These are phyloP conservation scores for Trichoderma parareesei DNA, from an alignment of 495 filamentous ascomycete species.

Conservation along the genomic window DNA sequence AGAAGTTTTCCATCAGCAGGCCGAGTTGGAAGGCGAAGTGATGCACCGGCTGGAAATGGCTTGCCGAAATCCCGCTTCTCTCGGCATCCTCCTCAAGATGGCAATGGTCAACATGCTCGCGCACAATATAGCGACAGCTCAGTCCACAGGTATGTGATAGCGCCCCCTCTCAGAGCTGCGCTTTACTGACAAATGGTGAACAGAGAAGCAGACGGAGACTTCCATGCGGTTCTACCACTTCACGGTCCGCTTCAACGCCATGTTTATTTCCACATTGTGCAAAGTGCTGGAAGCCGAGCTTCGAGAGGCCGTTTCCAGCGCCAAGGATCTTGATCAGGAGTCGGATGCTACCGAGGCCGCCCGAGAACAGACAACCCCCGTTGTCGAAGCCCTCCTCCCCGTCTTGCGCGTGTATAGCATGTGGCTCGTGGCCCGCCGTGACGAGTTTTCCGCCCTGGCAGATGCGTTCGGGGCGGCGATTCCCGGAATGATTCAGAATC, in stretches of 20 bases:
- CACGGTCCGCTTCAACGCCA: slow-evolving; percentile 72
- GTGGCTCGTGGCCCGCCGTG: slow-evolving; percentile 45
- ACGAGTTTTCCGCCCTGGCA: neutral
- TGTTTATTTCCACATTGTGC: slow-evolving; percentile 69
- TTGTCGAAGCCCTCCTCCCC: slow-evolving; percentile 42
- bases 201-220: slow-evolving; percentile 29
- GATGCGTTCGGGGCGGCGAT: neutral
- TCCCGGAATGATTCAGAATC: neutral
- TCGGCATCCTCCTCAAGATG: slow-evolving; percentile 61
- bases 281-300: slow-evolving; percentile 63
- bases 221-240: slow-evolving; percentile 55
- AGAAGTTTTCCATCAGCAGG: slow-evolving; percentile 53
- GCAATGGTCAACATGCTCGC: slow-evolving; percentile 80
- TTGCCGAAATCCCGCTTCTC: slow-evolving; percentile 51
- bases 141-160: slow-evolving; percentile 48
- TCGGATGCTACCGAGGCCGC: neutral
- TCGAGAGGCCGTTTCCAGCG: slow-evolving; percentile 4
- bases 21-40: slow-evolving; percentile 82
- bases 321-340: neutral
- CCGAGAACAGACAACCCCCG: neutral
- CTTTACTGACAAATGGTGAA: slow-evolving; percentile 19
- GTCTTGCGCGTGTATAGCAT: slow-evolving; percentile 64
- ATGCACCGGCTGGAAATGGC: slow-evolving; percentile 66
- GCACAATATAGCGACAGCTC: slow-evolving; percentile 58
- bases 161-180: neutral